phyloP scores from a whole-genome alignment of 768 basidiomycete genomes.

The Suillus alpinus region DNA sequence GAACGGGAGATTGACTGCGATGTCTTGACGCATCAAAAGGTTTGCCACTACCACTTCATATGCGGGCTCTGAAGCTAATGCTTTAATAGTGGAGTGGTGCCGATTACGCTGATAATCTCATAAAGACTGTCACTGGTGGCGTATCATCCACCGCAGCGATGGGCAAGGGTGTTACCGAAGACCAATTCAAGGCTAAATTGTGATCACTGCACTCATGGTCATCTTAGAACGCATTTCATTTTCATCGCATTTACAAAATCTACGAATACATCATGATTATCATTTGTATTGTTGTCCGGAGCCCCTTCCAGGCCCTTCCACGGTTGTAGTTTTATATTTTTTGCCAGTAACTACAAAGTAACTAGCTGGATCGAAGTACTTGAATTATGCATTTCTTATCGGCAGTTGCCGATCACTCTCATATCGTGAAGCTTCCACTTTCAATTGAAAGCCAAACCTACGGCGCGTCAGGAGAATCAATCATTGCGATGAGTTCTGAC shows the following conservation, averaged over 20 bases:
- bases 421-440: neutral
- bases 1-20: constrained; percentile 94
- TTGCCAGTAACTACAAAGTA: neutral
- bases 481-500: constrained; percentile 48
- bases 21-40: constrained; percentile 96
- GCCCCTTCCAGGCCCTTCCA: too few species aligned
- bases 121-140: constrained; percentile 97
- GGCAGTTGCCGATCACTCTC: constrained; percentile 1
- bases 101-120: constrained; percentile 85
- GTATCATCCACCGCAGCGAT: constrained; percentile 98
- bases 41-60: constrained; percentile 30
- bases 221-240: neutral
- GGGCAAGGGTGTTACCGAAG: constrained; percentile 94
- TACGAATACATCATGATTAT: constrained; percentile 1
- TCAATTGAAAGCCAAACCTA: neutral
- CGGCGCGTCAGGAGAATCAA: neutral
- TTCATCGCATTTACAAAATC: constrained; percentile 5
- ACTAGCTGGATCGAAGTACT: neutral
- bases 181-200: constrained; percentile 66
- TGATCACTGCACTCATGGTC: constrained; percentile 20
- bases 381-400: neutral
- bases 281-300: neutral
- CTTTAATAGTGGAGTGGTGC: constrained; percentile 83
- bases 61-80: constrained; percentile 12
- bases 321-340: neutral